These are phyloP conservation scores for Fistulina hepatica DNA, from an alignment of 1,284 basidiomycete species.

Conservation along the genomic window DNA sequence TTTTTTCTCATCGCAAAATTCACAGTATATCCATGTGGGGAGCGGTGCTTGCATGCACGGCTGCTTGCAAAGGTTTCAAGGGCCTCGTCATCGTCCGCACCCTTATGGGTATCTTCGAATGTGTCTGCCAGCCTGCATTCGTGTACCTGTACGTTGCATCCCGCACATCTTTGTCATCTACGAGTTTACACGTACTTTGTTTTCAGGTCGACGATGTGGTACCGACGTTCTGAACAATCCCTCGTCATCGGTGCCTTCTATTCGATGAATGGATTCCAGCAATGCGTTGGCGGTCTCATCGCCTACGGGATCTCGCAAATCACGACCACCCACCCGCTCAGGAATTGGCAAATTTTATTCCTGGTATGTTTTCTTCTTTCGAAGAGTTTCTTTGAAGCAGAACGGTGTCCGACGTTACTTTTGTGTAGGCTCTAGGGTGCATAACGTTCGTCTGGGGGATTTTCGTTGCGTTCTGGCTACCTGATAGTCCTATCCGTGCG, in stretches of 20 bases:
- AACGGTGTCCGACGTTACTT: neutral
- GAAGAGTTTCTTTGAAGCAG: neutral
- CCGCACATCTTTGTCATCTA: neutral
- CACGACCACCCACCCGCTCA: constrained; percentile 25
- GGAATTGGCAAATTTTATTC: constrained; percentile 46
- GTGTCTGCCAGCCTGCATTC: constrained; percentile 40
- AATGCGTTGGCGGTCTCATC: constrained; percentile 40
- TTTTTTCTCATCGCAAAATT: too few species aligned
- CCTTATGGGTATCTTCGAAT: constrained; percentile 38
- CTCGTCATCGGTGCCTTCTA: constrained; percentile 40
- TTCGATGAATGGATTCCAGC: constrained; percentile 43
- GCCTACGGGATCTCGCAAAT: constrained; percentile 41
- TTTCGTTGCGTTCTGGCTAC: constrained; percentile 41
- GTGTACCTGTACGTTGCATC: constrained; percentile 27
- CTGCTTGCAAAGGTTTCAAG: constrained; percentile 36
- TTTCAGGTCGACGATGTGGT: constrained; percentile 39
- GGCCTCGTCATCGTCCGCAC: constrained; percentile 38
- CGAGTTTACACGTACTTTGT: neutral
- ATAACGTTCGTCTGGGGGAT: constrained; percentile 37
- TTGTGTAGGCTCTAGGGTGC: constrained; percentile 30
- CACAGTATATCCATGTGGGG: constrained; percentile 37
- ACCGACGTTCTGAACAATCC: constrained; percentile 39
- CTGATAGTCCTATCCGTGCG: constrained; percentile 39
- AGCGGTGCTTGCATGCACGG: constrained; percentile 36
- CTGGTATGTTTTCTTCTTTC: constrained; percentile 21